Conservation (phyloP, 495 filamentous ascomycete species). For the Talaromyces proteolyticus region DNA sequence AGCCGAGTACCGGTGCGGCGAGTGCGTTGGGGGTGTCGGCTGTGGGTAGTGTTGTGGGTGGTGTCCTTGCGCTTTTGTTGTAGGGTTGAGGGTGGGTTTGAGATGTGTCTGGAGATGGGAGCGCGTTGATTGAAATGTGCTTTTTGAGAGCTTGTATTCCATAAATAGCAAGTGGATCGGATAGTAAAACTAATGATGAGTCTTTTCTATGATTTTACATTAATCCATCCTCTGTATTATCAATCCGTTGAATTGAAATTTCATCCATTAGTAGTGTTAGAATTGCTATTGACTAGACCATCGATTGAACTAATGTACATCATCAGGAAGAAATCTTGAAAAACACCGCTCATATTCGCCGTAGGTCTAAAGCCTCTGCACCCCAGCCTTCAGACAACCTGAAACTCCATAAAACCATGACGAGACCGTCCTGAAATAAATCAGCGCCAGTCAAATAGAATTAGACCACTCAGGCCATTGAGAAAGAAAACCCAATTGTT, state of each 20-base stretch:
- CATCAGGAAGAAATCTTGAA: neutral
- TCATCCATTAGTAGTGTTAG: neutral
- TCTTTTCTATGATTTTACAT: too few species aligned
- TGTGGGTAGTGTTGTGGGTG: neutral
- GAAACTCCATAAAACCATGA: neutral
- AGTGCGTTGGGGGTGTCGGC: neutral
- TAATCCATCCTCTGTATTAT: too few species aligned
- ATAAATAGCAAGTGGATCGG: too few species aligned
- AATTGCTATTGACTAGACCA: neutral
- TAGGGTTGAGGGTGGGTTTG: too few species aligned
- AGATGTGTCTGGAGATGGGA: too few species aligned
- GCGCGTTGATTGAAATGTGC: too few species aligned
- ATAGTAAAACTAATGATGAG: too few species aligned
- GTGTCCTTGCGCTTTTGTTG: conserved; percentile 2
- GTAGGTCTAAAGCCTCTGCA: neutral
- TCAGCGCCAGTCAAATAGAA: neutral
- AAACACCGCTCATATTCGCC: neutral
- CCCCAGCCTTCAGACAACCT: neutral
- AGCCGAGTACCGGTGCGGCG: conserved; percentile 3
- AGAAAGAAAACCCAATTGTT: neutral
- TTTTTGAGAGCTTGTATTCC: too few species aligned
- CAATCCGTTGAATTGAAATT: too few species aligned
- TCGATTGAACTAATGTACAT: conserved; percentile 5
- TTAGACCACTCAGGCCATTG: neutral
- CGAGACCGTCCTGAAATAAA: neutral